Evolutionary conservation across 2,329 filamentous ascomycete genomes (phyloP).

Genomic region (Apiospora pterosperma): DNA sequence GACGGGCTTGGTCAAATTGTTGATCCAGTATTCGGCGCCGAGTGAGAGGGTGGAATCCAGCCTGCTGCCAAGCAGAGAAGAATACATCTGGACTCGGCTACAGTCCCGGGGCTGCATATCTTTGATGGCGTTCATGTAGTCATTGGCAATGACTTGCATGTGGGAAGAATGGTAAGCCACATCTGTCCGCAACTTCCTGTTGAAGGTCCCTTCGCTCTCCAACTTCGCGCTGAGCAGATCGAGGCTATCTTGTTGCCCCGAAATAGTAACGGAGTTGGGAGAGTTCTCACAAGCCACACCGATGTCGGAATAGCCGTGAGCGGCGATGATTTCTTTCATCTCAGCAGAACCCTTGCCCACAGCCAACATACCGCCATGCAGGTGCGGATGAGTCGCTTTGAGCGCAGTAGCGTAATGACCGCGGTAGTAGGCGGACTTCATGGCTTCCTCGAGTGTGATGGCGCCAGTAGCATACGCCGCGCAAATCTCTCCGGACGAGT

Average conservation of each 20-base stretch:
- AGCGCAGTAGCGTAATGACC: slow-evolving; percentile 10
- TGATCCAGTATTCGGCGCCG: not conserved
- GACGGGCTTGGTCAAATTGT: slow-evolving; percentile 5
- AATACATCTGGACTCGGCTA: slow-evolving; percentile 11
- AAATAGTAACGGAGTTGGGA: slow-evolving; percentile 26
- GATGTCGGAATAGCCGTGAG: slow-evolving; percentile 3
- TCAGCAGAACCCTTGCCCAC: slow-evolving; percentile 18
- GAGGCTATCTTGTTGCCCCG: slow-evolving; percentile 23
- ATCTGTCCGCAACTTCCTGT: slow-evolving; percentile 21
- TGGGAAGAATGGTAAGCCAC: slow-evolving; percentile 32
- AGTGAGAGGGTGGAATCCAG: slow-evolving; percentile 2
- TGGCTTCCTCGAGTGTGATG: slow-evolving; percentile 14
- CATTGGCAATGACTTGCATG: slow-evolving; percentile 19
- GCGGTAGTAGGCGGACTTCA: slow-evolving; percentile 12
- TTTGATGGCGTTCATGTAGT: slow-evolving; percentile 9
- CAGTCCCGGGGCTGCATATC: not conserved
- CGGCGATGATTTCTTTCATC: not conserved
- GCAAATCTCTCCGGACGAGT: slow-evolving; percentile 36
- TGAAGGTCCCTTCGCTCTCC: slow-evolving; percentile 18
- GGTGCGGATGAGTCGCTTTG: not conserved
- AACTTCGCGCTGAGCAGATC: slow-evolving; percentile 14
- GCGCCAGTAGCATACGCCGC: slow-evolving; percentile 26
- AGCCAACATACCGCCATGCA: slow-evolving; percentile 26
- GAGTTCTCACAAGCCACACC: slow-evolving; percentile 28
- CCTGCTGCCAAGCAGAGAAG: not conserved